These are phyloP conservation scores for Pestalotiopsis fici DNA, from an alignment of 2,329 filamentous ascomycete species.

Conservation along the genomic window DNA sequence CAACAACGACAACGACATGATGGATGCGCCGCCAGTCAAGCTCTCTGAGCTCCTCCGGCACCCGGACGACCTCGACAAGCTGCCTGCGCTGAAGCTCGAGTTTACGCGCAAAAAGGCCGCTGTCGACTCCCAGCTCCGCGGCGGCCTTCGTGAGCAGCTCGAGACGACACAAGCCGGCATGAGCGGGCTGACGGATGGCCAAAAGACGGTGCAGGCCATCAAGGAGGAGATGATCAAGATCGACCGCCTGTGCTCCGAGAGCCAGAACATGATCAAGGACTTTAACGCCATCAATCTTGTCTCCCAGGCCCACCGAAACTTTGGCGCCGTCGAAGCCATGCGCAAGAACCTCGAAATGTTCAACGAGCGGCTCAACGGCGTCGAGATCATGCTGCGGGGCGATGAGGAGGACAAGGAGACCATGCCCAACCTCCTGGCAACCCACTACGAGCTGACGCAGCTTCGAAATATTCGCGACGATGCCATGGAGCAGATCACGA, in stretches of 20 bases:
- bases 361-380: slow-evolving; percentile 70
- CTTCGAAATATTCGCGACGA: slow-evolving; percentile 93
- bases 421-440: slow-evolving; percentile 86
- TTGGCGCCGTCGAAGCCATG: slow-evolving; percentile 92
- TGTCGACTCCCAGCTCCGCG: slow-evolving; percentile 86
- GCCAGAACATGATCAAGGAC: slow-evolving; percentile 95
- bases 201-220: slow-evolving; percentile 88
- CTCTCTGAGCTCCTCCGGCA: slow-evolving; percentile 92
- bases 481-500: slow-evolving; percentile 92
- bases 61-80: slow-evolving; percentile 97
- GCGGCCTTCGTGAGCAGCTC: slow-evolving; percentile 86
- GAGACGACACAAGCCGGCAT: slow-evolving; percentile 94
- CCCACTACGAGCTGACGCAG: slow-evolving; percentile 90
- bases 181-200: slow-evolving; percentile 82
- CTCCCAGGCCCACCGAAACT: slow-evolving; percentile 94
- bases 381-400: slow-evolving; percentile 77
- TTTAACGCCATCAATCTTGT: slow-evolving; percentile 91
- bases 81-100: slow-evolving; percentile 83
- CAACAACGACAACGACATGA: slow-evolving; percentile 27
- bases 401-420: slow-evolving; percentile 86
- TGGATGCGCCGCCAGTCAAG: slow-evolving; percentile 73
- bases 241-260: slow-evolving; percentile 94
- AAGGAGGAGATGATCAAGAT: slow-evolving; percentile 99
- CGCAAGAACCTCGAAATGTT: slow-evolving; percentile 88
- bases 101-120: slow-evolving; percentile 92